Evolutionary conservation across 352 stramenopile species (phyloP).

Genomic region (Phytophthora sp.): DNA sequence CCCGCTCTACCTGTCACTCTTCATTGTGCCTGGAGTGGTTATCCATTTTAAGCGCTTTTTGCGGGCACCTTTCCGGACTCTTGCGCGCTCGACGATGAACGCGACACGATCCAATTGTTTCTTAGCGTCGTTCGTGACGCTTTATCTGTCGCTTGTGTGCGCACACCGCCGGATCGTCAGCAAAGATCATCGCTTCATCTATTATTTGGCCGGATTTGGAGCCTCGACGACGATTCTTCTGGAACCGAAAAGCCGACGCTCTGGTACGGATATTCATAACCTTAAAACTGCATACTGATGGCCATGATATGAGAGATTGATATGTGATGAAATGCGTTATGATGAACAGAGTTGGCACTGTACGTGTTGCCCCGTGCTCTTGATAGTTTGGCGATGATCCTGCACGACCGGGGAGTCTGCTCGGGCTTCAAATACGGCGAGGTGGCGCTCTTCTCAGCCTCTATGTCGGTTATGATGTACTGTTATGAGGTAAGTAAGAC

Average conservation of each 20-base stretch:
- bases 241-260: conserved; percentile 80
- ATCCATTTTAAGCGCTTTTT: conserved; percentile 87
- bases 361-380: conserved; percentile 81
- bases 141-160: conserved; percentile 77
- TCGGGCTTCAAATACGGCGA: conserved; percentile 74
- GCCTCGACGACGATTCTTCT: conserved; percentile 78
- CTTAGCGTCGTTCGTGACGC: conserved; percentile 69
- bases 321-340: neutral
- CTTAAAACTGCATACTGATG: conserved; percentile 5
- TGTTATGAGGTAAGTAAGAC: conserved; percentile 85
- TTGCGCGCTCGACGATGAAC: conserved; percentile 63
- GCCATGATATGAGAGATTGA: no score
- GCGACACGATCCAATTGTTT: conserved; percentile 83
- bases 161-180: conserved; percentile 55
- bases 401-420: conserved; percentile 73
- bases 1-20: conserved; percentile 85
- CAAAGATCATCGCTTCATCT: conserved; percentile 76
- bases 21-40: conserved; percentile 83
- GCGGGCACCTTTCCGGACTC: conserved; percentile 52
- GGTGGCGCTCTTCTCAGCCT: conserved; percentile 75
- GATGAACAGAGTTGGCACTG: conserved; percentile 64
- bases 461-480: conserved; percentile 87
- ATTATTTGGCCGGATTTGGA: conserved; percentile 74
- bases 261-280: no score
- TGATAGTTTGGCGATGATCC: conserved; percentile 80